Percentiles rank a stretch among this genome's conserved stretches.
Conservation (phyloP, 306 rosid species). For the Lathyrus aphaca region DNA sequence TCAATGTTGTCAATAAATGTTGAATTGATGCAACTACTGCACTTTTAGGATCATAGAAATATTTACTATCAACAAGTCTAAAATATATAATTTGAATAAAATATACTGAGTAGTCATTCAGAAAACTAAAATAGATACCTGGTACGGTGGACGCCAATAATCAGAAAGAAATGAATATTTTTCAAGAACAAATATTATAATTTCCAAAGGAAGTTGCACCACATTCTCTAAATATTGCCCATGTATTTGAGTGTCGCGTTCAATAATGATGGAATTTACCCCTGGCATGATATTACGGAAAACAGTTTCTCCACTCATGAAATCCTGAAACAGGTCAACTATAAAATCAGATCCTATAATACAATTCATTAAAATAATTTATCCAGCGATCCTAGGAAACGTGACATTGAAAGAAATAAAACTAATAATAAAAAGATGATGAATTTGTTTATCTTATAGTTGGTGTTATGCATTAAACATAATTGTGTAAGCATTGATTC, state of each 20-base stretch:
- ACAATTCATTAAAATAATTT: background rate
- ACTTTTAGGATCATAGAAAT: conserved; percentile 64
- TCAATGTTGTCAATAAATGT: conserved; percentile 53
- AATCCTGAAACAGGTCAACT: conserved; percentile 60
- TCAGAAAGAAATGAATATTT: conserved; percentile 85
- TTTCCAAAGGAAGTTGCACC: conserved; percentile 86
- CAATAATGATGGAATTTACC: conserved; percentile 68
- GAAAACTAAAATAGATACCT: conserved; percentile 53
- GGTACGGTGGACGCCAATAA: conserved; percentile 91
- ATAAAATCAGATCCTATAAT: conserved; percentile 31
- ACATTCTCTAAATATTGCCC: conserved; percentile 90
- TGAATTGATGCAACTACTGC: conserved; percentile 71
- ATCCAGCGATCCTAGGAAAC: background rate
- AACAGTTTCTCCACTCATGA: conserved; percentile 90
- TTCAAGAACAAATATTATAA: conserved; percentile 75
- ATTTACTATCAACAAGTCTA: conserved; percentile 65
- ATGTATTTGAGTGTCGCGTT: conserved; percentile 71
- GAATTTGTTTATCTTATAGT: background rate
- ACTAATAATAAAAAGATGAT: conserved; percentile 15
- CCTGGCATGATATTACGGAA: conserved; percentile 88
- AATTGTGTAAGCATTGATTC: background rate
- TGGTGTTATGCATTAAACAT: conserved; percentile 27
- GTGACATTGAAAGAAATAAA: conserved; percentile 13
- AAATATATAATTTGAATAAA: conserved; percentile 25
- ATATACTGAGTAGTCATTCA: background rate